Evolutionary conservation across 116 monocot genomes (phyloP).

Genomic region (Dioscorea cayenensis): DNA sequence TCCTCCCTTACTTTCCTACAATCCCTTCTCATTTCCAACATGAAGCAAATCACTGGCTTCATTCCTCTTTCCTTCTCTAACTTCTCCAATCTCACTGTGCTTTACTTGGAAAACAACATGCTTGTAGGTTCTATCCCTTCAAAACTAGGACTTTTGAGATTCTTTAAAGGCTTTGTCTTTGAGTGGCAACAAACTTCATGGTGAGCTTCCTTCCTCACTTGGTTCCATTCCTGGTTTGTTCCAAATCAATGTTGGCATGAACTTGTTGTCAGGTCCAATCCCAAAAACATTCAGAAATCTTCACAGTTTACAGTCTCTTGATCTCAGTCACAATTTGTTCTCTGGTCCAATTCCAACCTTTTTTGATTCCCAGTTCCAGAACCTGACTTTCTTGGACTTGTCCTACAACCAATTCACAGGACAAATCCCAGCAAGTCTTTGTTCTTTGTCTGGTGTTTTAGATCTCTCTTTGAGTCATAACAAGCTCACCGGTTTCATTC

Average conservation of each 20-base stretch:
- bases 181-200: conserved; percentile 42
- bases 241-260: conserved; percentile 65
- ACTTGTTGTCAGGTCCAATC: conserved; percentile 40
- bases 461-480: conserved; percentile 51
- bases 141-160: conserved; percentile 31
- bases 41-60: conserved; percentile 54
- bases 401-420: conserved; percentile 65
- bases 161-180: conserved; percentile 45
- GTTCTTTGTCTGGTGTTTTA: conserved; percentile 21
- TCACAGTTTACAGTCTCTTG: conserved; percentile 37
- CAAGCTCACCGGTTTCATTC: conserved; percentile 55
- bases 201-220: conserved; percentile 45
- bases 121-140: conserved; percentile 53
- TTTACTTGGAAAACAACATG: conserved; percentile 64
- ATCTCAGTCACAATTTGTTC: conserved; percentile 52
- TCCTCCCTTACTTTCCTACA: conserved; percentile 45
- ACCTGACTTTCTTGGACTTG: conserved; percentile 55
- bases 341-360: conserved; percentile 54
- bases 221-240: conserved; percentile 27
- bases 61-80: conserved; percentile 46
- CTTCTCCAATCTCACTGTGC: conserved; percentile 51
- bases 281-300: conserved; percentile 37
- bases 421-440: conserved; percentile 51
- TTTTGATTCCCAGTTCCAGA: conserved; percentile 31
- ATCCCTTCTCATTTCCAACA: conserved; percentile 51